Percentiles rank a stretch among this genome's conserved stretches.
Evolutionary conservation across 2,329 filamentous ascomycete genomes (phyloP).

Genomic region (Aspergillus ochraceus): DNA sequence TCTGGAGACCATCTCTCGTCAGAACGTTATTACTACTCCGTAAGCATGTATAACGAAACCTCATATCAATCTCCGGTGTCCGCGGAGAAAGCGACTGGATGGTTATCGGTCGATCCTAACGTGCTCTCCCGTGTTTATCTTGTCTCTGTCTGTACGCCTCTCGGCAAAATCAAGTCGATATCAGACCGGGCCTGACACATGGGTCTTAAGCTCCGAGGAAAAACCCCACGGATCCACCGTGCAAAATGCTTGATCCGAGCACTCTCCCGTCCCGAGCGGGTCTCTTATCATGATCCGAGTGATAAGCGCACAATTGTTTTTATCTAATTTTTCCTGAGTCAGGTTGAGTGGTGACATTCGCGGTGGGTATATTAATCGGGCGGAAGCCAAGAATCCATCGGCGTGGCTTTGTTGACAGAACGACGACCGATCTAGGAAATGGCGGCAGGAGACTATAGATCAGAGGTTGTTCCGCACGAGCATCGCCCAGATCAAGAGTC

Average conservation of each 20-base stretch:
- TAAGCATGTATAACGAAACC: no score
- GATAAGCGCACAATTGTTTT: neutral
- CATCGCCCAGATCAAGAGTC: neutral
- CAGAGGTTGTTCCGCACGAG: neutral
- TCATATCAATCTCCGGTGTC: no score
- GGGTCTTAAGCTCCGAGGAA: neutral
- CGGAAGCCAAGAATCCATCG: no score
- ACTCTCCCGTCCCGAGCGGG: neutral
- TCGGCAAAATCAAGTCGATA: no score
- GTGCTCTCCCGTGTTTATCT: no score
- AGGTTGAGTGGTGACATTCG: neutral
- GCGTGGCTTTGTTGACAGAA: no score
- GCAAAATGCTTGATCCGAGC: neutral
- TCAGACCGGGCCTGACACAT: neutral
- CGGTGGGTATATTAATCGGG: neutral
- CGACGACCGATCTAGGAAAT: neutral
- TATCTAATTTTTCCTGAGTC: neutral
- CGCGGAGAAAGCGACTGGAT: no score
- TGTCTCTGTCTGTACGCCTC: no score
- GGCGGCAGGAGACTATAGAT: neutral
- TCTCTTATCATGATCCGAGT: neutral
- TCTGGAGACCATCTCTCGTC: neutral
- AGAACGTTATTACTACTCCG: neutral
- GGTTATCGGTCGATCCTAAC: no score
- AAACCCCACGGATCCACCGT: neutral